Conservation (phyloP, 768 basidiomycete genomes). For the Cystobasidium ongulense region DNA sequence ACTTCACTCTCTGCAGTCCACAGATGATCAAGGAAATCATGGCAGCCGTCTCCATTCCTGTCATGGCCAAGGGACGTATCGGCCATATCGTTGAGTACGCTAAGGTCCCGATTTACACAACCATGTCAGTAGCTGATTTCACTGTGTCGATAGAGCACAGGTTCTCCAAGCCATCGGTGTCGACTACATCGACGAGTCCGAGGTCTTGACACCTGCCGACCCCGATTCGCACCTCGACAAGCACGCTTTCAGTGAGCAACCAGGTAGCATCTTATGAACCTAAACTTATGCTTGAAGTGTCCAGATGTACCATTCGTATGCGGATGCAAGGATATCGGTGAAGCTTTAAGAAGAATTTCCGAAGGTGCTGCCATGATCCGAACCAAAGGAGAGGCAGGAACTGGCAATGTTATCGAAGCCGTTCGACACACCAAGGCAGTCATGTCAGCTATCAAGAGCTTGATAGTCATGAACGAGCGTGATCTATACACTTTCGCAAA, state of each 20-base stretch:
- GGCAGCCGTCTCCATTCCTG: conserved; percentile 73
- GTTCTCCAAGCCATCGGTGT: conserved; percentile 88
- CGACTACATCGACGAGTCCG: conserved; percentile 93
- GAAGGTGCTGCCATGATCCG: conserved; percentile 98
- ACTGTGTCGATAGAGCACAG: conserved; percentile 47
- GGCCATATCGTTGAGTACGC: conserved; percentile 90
- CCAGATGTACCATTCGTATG: conserved; percentile 73
- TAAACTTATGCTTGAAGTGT: neutral
- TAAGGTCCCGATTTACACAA: neutral
- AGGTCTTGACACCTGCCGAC: conserved; percentile 90
- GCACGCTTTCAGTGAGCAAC: conserved; percentile 29
- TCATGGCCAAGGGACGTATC: conserved; percentile 74
- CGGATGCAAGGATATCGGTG: conserved; percentile 87
- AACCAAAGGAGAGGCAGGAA: conserved; percentile 74
- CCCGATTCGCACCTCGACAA: conserved; percentile 68
- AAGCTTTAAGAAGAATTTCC: conserved; percentile 88
- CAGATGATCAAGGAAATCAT: conserved; percentile 94
- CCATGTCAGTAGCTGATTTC: conserved; percentile 56
- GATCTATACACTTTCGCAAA: conserved; percentile 91
- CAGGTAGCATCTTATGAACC: too few relatives aligned
- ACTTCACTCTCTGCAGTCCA: conserved; percentile 48
- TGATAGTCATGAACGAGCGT: conserved; percentile 82
- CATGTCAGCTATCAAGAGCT: conserved; percentile 71
- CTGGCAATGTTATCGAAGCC: conserved; percentile 54
- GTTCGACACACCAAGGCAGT: conserved; percentile 84